Evolutionary conservation across 768 basidiomycete genomes (phyloP).

Genomic region (Naganishia kalamii): DNA sequence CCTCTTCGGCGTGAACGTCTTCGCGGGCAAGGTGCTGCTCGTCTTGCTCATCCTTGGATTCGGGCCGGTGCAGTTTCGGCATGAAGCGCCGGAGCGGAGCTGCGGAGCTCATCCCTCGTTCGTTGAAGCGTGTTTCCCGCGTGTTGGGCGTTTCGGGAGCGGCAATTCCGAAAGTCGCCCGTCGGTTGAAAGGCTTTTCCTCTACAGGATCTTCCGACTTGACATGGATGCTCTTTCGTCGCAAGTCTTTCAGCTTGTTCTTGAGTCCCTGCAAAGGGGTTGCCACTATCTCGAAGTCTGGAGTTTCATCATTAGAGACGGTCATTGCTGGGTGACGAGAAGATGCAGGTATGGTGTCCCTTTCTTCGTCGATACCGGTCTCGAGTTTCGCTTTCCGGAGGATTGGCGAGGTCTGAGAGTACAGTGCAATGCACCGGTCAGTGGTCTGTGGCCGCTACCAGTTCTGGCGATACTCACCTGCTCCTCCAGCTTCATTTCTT

Average conservation of each 20-base stretch:
- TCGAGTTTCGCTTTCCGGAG: background rate
- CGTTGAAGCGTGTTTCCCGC: background rate
- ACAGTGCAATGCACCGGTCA: background rate
- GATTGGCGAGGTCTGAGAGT: background rate
- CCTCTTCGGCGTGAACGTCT: background rate
- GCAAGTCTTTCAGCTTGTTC: constrained; percentile 1
- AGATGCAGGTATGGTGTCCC: background rate
- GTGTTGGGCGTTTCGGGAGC: background rate
- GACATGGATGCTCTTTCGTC: background rate
- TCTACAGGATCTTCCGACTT: constrained; percentile 1
- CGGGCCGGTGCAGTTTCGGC: background rate
- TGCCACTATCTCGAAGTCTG: background rate
- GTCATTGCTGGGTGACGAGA: background rate
- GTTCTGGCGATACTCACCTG: background rate
- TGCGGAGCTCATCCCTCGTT: background rate
- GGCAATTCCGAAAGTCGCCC: background rate
- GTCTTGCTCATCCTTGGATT: background rate
- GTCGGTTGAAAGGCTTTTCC: constrained; percentile 8
- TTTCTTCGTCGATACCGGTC: background rate
- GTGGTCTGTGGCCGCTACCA: background rate
- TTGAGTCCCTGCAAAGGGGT: constrained; percentile 6
- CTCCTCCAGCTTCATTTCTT: constrained; percentile 6
- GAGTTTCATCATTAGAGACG: background rate
- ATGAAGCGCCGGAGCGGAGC: constrained; percentile 9
- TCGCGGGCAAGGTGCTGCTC: background rate